Evolutionary conservation across 495 filamentous ascomycete species (phyloP).

Genomic region (Thermothielavioides terrestris): DNA sequence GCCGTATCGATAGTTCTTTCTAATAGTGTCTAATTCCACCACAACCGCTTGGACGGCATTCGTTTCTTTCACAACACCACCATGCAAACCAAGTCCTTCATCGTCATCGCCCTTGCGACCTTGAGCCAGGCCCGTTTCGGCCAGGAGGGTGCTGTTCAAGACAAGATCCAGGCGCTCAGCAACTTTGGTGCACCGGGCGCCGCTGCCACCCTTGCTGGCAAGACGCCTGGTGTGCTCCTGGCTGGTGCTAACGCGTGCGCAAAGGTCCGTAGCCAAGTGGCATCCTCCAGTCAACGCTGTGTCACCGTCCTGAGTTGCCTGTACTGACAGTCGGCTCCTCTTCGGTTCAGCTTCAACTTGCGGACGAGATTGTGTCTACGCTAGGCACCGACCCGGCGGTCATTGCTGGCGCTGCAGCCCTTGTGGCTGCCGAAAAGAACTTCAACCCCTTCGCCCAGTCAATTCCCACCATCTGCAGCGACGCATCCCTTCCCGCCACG

Average conservation of each 20-base stretch:
- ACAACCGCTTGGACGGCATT: conserved; percentile 18
- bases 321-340: too few species aligned
- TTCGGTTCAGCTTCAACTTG: conserved; percentile 44
- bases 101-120: conserved; percentile 27
- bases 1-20: not conserved
- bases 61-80: conserved; percentile 3
- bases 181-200: conserved; percentile 42
- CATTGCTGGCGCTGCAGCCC: conserved; percentile 48
- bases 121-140: conserved; percentile 46
- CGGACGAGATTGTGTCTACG: conserved; percentile 47
- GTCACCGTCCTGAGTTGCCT: not conserved
- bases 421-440: conserved; percentile 60
- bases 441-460: conserved; percentile 51
- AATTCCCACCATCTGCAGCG: conserved; percentile 49
- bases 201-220: conserved; percentile 46
- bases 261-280: too few species aligned
- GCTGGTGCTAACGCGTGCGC: conserved; percentile 49
- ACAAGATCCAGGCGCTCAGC: conserved; percentile 35
- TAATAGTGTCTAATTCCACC: conserved; percentile 2
- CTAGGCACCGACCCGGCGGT: conserved; percentile 45
- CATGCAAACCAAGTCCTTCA: conserved; percentile 19
- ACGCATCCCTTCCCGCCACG: conserved; percentile 47
- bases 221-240: conserved; percentile 44
- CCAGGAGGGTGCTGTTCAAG: conserved; percentile 44
- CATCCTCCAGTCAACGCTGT: not conserved